Evolutionary conservation across 441 rosid species (phyloP).

Genomic region (Jatropha multifida): DNA sequence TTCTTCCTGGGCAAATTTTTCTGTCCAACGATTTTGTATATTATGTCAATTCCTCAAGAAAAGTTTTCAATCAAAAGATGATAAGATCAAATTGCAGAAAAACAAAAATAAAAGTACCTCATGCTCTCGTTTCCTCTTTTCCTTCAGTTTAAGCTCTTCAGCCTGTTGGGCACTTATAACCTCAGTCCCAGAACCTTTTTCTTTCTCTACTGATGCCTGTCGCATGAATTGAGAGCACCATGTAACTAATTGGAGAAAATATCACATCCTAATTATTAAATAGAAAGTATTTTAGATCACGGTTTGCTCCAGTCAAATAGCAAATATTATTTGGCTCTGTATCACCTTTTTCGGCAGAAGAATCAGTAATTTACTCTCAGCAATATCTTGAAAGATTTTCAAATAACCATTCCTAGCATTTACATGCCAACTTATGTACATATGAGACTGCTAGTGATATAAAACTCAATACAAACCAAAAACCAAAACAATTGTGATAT

Average conservation of each 20-base stretch:
- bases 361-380: not conserved
- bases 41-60: not conserved
- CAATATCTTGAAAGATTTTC: not conserved
- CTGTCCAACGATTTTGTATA: conserved; percentile 43
- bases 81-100: conserved; percentile 10
- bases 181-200: conserved; percentile 50
- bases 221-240: conserved; percentile 7
- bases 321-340: not conserved
- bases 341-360: not conserved
- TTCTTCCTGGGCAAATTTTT: conserved; percentile 87
- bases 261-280: not conserved
- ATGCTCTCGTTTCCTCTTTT: conserved; percentile 82
- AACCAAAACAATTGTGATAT: conserved; percentile 1
- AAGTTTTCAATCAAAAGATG: conserved; percentile 11
- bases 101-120: conserved; percentile 50
- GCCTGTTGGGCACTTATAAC: conserved; percentile 83
- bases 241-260: conserved; percentile 4
- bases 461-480: not conserved
- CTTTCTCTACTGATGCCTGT: conserved; percentile 57
- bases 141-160: conserved; percentile 89
- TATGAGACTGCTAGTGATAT: not conserved
- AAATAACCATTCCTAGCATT: conserved; percentile 4
- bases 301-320: not conserved
- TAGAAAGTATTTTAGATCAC: not conserved
- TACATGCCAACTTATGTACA: not conserved